Evolutionary conservation across 2,329 filamentous ascomycete species (phyloP).

Genomic region (Arachnopeziza araneosa): DNA sequence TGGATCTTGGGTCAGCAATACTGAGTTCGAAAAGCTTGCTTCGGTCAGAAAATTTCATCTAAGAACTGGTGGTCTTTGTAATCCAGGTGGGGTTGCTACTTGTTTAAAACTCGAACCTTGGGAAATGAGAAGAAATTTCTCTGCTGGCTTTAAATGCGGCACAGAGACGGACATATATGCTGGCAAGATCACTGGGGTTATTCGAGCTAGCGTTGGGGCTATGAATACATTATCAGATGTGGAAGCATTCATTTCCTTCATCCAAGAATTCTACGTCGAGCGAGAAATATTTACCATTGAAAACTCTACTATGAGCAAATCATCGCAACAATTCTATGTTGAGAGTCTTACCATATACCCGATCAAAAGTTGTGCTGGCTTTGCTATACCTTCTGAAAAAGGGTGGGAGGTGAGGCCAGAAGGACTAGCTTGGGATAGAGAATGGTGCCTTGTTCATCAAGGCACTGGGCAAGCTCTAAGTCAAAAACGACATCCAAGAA

Average conservation of each 20-base stretch:
- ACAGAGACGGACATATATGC: slow-evolving; percentile 74
- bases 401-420: slow-evolving; percentile 75
- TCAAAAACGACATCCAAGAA: neutral
- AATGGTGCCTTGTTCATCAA: slow-evolving; percentile 90
- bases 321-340: slow-evolving; percentile 40
- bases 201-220: slow-evolving; percentile 80
- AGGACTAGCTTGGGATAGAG: slow-evolving; percentile 88
- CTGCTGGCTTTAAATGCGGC: slow-evolving; percentile 78
- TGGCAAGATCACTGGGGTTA: slow-evolving; percentile 82
- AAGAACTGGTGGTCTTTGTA: slow-evolving; percentile 84
- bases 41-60: slow-evolving; percentile 74
- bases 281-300: neutral
- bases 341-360: slow-evolving; percentile 73
- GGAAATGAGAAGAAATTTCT: slow-evolving; percentile 83
- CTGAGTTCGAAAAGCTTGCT: slow-evolving; percentile 83
- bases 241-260: slow-evolving; percentile 62
- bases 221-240: slow-evolving; percentile 82
- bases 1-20: slow-evolving; percentile 72
- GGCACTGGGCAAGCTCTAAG: slow-evolving; percentile 61
- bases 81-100: slow-evolving; percentile 77
- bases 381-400: slow-evolving; percentile 55
- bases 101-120: slow-evolving; percentile 68
- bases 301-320: neutral
- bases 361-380: slow-evolving; percentile 90
- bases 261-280: slow-evolving; percentile 57